These are phyloP conservation scores for Zalaria obscura DNA, from an alignment of 2,329 filamentous ascomycete species.

Conservation along the genomic window DNA sequence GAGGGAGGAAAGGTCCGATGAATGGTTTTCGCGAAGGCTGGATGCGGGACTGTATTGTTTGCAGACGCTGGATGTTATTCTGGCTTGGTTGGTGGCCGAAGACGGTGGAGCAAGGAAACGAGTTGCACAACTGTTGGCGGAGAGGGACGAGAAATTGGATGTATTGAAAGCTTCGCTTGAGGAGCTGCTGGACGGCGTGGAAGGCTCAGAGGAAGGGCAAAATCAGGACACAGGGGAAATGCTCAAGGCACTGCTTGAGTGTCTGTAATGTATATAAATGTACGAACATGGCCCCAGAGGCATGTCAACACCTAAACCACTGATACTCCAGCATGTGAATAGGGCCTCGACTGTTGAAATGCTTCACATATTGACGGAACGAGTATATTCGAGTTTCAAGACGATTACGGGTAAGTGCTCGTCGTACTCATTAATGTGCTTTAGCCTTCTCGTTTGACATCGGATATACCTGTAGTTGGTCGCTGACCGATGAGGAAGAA, in stretches of 20 bases:
- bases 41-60: constrained; percentile 76
- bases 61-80: constrained; percentile 68
- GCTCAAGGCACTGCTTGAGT: constrained; percentile 43
- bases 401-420: too few relatives aligned
- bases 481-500: too few relatives aligned
- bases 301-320: too few relatives aligned
- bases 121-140: constrained; percentile 49
- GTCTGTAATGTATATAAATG: neutral
- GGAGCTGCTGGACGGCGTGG: constrained; percentile 49
- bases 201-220: constrained; percentile 34
- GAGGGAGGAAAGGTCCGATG: constrained; percentile 46
- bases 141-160: constrained; percentile 50
- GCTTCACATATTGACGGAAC: too few relatives aligned
- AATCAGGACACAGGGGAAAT: constrained; percentile 44
- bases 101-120: constrained; percentile 59
- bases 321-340: too few relatives aligned
- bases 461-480: too few relatives aligned
- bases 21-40: constrained; percentile 60
- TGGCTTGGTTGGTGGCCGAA: constrained; percentile 87
- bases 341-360: too few relatives aligned
- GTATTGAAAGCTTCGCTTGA: constrained; percentile 54
- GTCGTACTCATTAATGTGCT: too few relatives aligned
- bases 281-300: too few relatives aligned
- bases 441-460: too few relatives aligned
- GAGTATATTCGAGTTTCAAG: too few relatives aligned